Evolutionary conservation across 1,284 basidiomycete genomes (phyloP).

Genomic region (Coniferiporia weirii): DNA sequence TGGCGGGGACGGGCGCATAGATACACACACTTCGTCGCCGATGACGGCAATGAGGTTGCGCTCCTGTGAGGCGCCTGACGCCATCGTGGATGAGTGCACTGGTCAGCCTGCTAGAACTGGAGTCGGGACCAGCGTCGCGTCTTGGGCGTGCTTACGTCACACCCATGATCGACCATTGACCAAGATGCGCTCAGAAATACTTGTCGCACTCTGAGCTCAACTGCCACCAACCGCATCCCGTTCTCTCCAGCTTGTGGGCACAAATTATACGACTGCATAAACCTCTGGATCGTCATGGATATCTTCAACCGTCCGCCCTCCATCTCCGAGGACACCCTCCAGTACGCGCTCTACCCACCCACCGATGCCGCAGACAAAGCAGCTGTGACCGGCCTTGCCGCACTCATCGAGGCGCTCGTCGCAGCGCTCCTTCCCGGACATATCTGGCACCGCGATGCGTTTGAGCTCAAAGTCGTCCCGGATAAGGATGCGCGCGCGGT

Average conservation of each 20-base stretch:
- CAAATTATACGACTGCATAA: no score
- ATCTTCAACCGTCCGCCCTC: constrained; percentile 68
- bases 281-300: constrained; percentile 26
- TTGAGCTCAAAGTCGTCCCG: constrained; percentile 69
- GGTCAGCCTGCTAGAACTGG: constrained; percentile 1
- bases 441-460: constrained; percentile 86
- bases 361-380: constrained; percentile 44
- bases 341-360: constrained; percentile 68
- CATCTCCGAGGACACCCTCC: constrained; percentile 82
- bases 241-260: no score
- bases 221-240: background rate
- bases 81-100: constrained; percentile 15
- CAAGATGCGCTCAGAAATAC: no score
- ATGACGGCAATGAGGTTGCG: constrained; percentile 88
- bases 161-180: background rate
- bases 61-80: constrained; percentile 62
- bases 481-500: background rate
- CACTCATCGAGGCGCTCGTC: constrained; percentile 60
- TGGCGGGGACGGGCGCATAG: background rate
- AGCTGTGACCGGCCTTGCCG: constrained; percentile 62
- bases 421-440: constrained; percentile 58
- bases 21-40: constrained; percentile 77
- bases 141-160: constrained; percentile 1
- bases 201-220: background rate
- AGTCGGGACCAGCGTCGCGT: background rate